Conservation (phyloP, 2,329 filamentous ascomycete genomes). For the Biscogniauxia marginata region DNA sequence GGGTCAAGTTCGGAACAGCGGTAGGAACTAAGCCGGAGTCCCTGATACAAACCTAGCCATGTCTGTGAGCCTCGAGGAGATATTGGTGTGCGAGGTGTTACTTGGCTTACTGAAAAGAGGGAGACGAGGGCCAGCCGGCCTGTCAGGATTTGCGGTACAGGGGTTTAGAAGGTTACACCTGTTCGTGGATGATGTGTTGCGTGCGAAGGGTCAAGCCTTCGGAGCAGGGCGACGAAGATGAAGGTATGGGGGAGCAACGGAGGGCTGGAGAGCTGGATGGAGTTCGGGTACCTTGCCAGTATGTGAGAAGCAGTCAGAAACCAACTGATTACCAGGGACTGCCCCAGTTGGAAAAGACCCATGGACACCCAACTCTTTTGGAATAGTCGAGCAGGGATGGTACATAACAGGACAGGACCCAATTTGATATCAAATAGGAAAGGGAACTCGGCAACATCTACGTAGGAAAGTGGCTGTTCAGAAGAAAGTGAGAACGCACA, state of each 20-base stretch:
- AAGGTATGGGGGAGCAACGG: conserved; percentile 33
- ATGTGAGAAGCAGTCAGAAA: conserved; percentile 31
- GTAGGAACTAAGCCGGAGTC: conserved; percentile 51
- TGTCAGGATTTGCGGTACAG: conserved; percentile 38
- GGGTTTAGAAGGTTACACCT: conserved; percentile 40
- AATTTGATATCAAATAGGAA: conserved; percentile 32
- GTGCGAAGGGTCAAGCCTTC: conserved; percentile 29
- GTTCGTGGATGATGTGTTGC: conserved; percentile 41
- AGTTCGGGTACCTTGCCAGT: conserved; percentile 18
- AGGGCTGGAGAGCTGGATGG: conserved; percentile 21
- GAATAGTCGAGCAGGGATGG: conserved; percentile 28
- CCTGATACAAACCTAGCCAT: conserved; percentile 44
- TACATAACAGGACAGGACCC: conserved; percentile 31
- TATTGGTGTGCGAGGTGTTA: conserved; percentile 35
- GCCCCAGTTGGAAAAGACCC: conserved; percentile 29
- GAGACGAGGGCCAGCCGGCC: conserved; percentile 29
- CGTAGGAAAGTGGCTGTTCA: conserved; percentile 12
- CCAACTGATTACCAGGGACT: conserved; percentile 31
- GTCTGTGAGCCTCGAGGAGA: conserved; percentile 31
- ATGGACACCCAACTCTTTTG: conserved; percentile 30
- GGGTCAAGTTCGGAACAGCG: conserved; percentile 49
- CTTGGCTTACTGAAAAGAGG: conserved; percentile 39
- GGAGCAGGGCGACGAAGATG: conserved; percentile 32
- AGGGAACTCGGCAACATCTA: conserved; percentile 17
- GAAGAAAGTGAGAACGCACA: conserved; percentile 15